These are phyloP conservation scores for Rhodotorula sp. DNA, from an alignment of 1,284 basidiomycete species.

Conservation along the genomic window DNA sequence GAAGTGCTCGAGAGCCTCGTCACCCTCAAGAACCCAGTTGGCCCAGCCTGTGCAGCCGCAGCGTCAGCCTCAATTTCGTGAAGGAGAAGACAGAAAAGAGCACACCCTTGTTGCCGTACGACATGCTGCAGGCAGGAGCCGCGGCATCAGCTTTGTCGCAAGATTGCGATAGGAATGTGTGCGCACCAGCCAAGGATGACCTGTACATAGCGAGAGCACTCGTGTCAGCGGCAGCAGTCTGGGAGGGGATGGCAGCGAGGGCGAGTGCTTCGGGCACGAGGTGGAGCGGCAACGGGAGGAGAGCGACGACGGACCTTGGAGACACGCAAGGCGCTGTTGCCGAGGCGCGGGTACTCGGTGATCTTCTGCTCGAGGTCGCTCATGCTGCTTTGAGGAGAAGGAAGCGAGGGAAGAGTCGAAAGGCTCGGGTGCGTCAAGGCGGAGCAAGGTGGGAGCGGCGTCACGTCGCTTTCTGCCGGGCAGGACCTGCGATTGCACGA, in stretches of 20 bases:
- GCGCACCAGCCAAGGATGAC: conserved; percentile 13
- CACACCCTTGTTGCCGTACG: conserved; percentile 51
- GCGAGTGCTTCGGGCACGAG: no score
- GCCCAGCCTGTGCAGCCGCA: neutral
- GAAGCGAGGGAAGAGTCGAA: neutral
- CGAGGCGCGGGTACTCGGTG: conserved; percentile 53
- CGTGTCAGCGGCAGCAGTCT: no score
- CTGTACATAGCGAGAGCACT: neutral
- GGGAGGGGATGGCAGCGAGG: neutral
- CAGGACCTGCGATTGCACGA: no score
- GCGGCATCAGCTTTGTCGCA: no score
- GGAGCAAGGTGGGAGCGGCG: neutral
- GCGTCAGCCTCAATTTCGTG: neutral
- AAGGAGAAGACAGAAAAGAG: rapidly evolving
- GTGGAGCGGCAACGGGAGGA: neutral
- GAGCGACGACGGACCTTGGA: conserved; percentile 50
- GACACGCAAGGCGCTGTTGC: conserved; percentile 59
- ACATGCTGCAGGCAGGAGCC: conserved; percentile 53
- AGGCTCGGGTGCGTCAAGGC: no score
- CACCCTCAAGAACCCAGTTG: conserved; percentile 61
- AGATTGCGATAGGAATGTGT: neutral
- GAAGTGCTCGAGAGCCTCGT: conserved; percentile 62
- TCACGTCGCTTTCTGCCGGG: no score
- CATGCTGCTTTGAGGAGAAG: neutral
- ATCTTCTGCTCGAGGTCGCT: neutral